Base-by-base conservation (phyloP, 352 stramenopile genomes). In the Thalassiosira mediterranea region DNA sequence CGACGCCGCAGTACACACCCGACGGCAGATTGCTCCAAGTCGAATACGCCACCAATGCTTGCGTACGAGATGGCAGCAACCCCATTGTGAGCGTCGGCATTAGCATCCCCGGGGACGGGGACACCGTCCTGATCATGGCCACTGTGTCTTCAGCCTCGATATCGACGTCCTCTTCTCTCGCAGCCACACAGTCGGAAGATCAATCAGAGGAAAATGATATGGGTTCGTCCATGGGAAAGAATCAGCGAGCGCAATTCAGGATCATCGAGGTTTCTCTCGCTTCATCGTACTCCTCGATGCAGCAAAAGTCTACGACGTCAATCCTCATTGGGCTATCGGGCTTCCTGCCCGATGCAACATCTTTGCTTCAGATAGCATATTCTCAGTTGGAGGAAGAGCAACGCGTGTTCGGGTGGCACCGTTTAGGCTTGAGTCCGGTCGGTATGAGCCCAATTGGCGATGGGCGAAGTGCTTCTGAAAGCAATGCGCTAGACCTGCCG, bases 1-100 rank as follows among this genome's bases (percentile, higher is more conserved):
- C 79, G 0, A 88, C 72, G 28, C 84, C 82, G 15, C 74, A 85
- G 72, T 93, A 87, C 47, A 91, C 87, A 44, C 87, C 87, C 21
- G 84, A 91, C 75, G 87, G 87, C 31, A 67, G 83, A 48, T 68
- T 93, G n/a, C 56, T 91, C 3, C 87, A 93, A 78, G 84, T 93
- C 4, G 87, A 93, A 79, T 93, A 93, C 54, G 87, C 87, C 60
- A 83, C 71, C 0, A 83, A 79, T 42, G 74, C 68, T 32, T 80
- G 72, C 44, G 11, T 34, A 48, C 19, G 65, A 46, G 53, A 60
- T 0, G 65, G 54, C 23, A 73, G 58, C 53, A 76, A 73, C 46
- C 73, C 73, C 3, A 82, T 82, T 38, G 64, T 76, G 5, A 66
- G 52, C n/a, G 53, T 82, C 47, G 73, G 57, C 4, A n/a, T 72